Base-by-base conservation (phyloP, 2,329 filamentous ascomycete genomes). In the Hypoxylon sp. region DNA sequence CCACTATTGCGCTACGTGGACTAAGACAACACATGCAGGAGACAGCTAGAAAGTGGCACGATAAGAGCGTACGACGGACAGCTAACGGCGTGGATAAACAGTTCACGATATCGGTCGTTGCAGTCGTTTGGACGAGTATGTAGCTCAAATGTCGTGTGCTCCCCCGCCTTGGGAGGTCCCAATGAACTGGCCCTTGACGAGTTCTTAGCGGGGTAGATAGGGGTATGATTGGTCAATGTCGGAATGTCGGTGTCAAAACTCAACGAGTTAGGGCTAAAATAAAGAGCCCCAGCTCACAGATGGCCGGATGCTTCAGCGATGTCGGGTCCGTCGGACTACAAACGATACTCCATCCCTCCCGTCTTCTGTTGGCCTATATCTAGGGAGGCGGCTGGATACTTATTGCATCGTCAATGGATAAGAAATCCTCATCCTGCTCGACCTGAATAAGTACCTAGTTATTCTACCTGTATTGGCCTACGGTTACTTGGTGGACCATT, bases 21-120 rank as follows among this genome's bases (percentile, higher is more conserved):
- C 27, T 25, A 39, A 27, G 53, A 59, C 59, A 67, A 66, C 66
- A 61, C 55, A 67, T 67, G 67, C 63, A 69, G 52, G 51, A 56
- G 16, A 45, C 23, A 46, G 52, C 29, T 56, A 19, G 61, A 65
- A 64, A 56, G 57, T 69, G 67, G 67, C 59, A 67, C 60, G 66
- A 67, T 61, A 39, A 55, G 39, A 30, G 14, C 37, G 39, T 37
- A 58, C n/a, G 29, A 47, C 25, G 14, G 32, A 56, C 48, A 51
- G 60, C 45, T 34, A 50, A 59, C 43, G 16, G 34, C 23, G 32
- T 48, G 37, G 45, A 53, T 25, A 29, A 43, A 55, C 32, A 60
- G 21, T 57, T 69, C 67, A 69, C 67, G 67, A 69, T 67, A 61
- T 64, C 56, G 67, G 50, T 61, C 19, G 60, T 61, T 55, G 51